Evolutionary conservation across 1,284 basidiomycete genomes (phyloP).

Genomic region (Pseudozyma pruni): DNA sequence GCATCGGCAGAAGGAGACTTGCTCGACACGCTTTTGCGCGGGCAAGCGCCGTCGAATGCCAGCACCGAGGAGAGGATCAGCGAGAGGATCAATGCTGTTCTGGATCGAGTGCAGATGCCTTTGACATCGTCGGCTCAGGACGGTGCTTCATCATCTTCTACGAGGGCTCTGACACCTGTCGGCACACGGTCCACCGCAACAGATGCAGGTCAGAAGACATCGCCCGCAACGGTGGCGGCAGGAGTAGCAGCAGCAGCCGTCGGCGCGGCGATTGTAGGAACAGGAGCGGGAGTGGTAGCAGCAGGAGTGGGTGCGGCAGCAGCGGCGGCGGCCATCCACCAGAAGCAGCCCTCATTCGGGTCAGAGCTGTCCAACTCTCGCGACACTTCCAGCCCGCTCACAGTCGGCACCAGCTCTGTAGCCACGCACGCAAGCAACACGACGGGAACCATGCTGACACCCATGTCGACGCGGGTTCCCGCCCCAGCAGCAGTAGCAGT

Average conservation of each 20-base stretch:
- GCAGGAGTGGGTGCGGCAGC: not conserved
- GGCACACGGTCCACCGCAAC: slow-evolving; percentile 3
- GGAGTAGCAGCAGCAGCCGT: slow-evolving; percentile 6
- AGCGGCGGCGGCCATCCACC: slow-evolving; percentile 21
- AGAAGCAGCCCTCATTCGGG: slow-evolving; percentile 43
- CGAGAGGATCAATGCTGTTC: slow-evolving; percentile 56
- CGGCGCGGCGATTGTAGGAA: not conserved
- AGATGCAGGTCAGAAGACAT: not conserved
- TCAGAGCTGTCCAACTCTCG: slow-evolving; percentile 39
- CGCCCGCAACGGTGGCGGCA: not conserved
- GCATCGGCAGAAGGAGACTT: slow-evolving; percentile 29
- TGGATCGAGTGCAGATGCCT: slow-evolving; percentile 40
- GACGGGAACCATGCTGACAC: slow-evolving; percentile 45
- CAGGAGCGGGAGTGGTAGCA: slow-evolving; percentile 1
- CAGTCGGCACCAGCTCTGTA: slow-evolving; percentile 35
- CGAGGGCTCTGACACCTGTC: not conserved
- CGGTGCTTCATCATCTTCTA: not conserved
- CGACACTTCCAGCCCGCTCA: slow-evolving; percentile 41
- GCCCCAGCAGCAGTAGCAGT: not conserved
- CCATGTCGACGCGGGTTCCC: slow-evolving; percentile 33
- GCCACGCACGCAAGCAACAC: slow-evolving; percentile 41
- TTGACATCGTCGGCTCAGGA: not conserved
- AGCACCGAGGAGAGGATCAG: slow-evolving; percentile 55
- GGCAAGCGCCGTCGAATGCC: slow-evolving; percentile 7
- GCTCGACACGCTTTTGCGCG: slow-evolving; percentile 42